Evolutionary conservation across 2,329 filamentous ascomycete species (phyloP).

Genomic region (Cucurbitaria berberidis): DNA sequence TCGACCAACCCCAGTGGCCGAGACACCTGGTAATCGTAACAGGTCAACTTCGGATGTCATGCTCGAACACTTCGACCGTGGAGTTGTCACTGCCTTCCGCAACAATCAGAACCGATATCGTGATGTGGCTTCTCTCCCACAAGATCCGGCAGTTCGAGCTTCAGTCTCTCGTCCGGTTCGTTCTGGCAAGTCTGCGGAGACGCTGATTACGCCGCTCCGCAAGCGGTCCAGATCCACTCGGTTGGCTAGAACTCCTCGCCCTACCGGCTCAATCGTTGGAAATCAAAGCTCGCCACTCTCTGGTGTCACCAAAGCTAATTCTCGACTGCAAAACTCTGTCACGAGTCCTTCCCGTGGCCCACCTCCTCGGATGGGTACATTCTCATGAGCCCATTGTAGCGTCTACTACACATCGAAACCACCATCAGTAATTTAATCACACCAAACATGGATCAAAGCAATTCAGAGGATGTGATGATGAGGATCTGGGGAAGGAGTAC

Average conservation of each 20-base stretch:
- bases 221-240: slow-evolving; percentile 43
- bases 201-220: slow-evolving; percentile 48
- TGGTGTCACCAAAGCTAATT: slow-evolving; percentile 38
- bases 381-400: slow-evolving; percentile 28
- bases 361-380: slow-evolving; percentile 44
- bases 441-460: slow-evolving; percentile 4
- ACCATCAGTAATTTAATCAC: slow-evolving; percentile 4
- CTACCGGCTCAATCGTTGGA: slow-evolving; percentile 15
- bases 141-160: slow-evolving; percentile 44
- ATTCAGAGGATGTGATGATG: slow-evolving; percentile 14
- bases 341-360: slow-evolving; percentile 34
- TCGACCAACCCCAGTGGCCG: slow-evolving; percentile 25
- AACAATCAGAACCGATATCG: slow-evolving; percentile 49
- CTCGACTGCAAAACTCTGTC: slow-evolving; percentile 35
- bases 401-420: background rate
- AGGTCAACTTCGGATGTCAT: slow-evolving; percentile 44
- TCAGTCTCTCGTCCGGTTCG: slow-evolving; percentile 46
- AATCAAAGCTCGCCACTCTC: slow-evolving; percentile 36
- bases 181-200: slow-evolving; percentile 48
- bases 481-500: slow-evolving; percentile 25
- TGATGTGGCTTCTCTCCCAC: slow-evolving; percentile 46
- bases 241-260: slow-evolving; percentile 30
- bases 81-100: slow-evolving; percentile 51
- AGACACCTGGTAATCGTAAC: slow-evolving; percentile 34
- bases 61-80: slow-evolving; percentile 58